Conservation (phyloP, 345 rosid genomes). For the Hypericum androsaemum region DNA sequence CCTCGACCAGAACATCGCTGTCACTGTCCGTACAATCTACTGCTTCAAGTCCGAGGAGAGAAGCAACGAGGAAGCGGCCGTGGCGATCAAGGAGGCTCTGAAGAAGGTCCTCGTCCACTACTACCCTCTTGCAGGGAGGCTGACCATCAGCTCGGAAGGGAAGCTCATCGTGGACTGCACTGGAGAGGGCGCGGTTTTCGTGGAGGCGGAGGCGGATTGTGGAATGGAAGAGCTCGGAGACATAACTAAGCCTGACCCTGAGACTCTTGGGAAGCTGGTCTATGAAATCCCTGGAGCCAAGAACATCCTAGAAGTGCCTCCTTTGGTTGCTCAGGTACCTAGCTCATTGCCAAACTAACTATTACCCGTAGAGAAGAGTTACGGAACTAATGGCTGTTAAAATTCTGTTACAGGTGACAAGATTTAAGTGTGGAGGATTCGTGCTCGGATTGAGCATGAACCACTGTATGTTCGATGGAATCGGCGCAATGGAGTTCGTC, state of each 20-base stretch:
- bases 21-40: constrained; percentile 7
- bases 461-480: background rate
- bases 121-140: constrained; percentile 4
- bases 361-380: no score
- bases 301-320: background rate
- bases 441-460: background rate
- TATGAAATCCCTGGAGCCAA: constrained; percentile 44
- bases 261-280: constrained; percentile 67
- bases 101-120: constrained; percentile 1
- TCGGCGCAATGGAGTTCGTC: background rate
- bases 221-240: constrained; percentile 60
- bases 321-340: constrained; percentile 2
- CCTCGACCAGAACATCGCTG: constrained; percentile 8
- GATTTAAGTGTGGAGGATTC: constrained; percentile 3
- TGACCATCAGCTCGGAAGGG: constrained; percentile 17
- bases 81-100: background rate
- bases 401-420: background rate
- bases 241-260: constrained; percentile 69
- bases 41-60: constrained; percentile 3
- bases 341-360: background rate
- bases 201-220: constrained; percentile 76
- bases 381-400: no score
- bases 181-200: constrained; percentile 77
- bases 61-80: background rate
- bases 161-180: constrained; percentile 68